Percentiles rank a stretch among this genome's conserved stretches.
phyloP scores from a whole-genome alignment of 2,329 filamentous ascomycete species.

The Geoglossum cookeanum region DNA sequence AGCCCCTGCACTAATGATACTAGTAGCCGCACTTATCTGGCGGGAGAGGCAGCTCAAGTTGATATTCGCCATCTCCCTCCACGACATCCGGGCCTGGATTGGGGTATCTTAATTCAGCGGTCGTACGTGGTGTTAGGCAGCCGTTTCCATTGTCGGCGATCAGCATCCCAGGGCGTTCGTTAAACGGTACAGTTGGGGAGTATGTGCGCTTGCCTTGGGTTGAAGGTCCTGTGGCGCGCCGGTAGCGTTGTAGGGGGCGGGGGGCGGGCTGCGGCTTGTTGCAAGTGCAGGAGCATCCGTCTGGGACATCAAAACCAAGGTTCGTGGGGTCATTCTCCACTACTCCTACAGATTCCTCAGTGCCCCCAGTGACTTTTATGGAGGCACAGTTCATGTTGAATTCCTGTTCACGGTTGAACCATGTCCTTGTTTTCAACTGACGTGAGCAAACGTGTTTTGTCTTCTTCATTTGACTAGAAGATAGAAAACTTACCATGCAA shows the following conservation, averaged over 20 bases:
- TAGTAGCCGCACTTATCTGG: conserved; percentile 6
- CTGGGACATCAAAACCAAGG: neutral
- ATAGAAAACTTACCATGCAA: conserved; percentile 18
- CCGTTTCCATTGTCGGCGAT: conserved; percentile 22
- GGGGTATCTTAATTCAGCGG: conserved; percentile 25
- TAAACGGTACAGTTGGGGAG: conserved; percentile 11
- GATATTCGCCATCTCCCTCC: conserved; percentile 24
- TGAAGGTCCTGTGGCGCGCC: conserved; percentile 16
- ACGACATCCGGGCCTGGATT: conserved; percentile 25
- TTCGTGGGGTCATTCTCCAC: too few species aligned
- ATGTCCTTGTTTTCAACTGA: conserved; percentile 16
- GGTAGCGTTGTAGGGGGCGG: conserved; percentile 9
- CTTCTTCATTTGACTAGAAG: neutral
- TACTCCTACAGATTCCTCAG: neutral
- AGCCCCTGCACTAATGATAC: neutral
- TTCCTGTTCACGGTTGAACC: conserved; percentile 29
- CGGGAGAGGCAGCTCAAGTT: conserved; percentile 19
- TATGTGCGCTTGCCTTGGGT: conserved; percentile 2
- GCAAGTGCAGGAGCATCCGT: neutral
- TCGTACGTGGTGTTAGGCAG: conserved; percentile 19
- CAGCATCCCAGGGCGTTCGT: conserved; percentile 22
- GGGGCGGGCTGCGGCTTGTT: neutral
- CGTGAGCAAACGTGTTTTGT: neutral
- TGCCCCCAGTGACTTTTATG: conserved; percentile 20
- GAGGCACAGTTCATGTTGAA: conserved; percentile 27